Percentiles rank a stretch among this genome's conserved stretches.
phyloP scores from a whole-genome alignment of 768 basidiomycete genomes.

The Russula earlei region DNA sequence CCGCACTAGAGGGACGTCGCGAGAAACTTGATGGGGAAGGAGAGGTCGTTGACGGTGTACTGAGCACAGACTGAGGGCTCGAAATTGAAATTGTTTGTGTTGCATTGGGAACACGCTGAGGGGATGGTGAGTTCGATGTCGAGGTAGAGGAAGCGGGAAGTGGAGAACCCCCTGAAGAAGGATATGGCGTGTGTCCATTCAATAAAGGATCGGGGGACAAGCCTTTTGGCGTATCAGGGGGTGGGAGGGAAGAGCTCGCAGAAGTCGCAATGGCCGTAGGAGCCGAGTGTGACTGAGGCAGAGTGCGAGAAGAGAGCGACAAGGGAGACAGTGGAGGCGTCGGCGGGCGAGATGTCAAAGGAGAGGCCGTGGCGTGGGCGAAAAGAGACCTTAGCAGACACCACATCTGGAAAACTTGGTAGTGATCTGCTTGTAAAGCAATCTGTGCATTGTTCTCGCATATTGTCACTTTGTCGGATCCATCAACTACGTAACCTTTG shows the following conservation, averaged over 20 bases:
- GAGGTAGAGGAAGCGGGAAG: not conserved
- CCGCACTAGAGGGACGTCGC: constrained; percentile 15
- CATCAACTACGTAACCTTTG: constrained; percentile 47
- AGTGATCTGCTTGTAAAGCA: constrained; percentile 49
- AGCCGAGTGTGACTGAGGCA: constrained; percentile 34
- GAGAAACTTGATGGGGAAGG: constrained; percentile 14
- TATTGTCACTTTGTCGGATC: constrained; percentile 34
- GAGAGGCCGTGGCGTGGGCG: constrained; percentile 32
- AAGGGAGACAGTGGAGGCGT: constrained; percentile 22
- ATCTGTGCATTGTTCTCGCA: constrained; percentile 54
- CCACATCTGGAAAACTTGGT: constrained; percentile 58
- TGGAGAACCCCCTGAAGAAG: constrained; percentile 8
- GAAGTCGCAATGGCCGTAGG: constrained; percentile 32
- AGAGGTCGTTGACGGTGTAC: constrained; percentile 12
- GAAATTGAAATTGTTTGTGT: not conserved
- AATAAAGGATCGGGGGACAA: constrained; percentile 25
- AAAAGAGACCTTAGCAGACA: constrained; percentile 48
- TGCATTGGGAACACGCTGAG: constrained; percentile 9
- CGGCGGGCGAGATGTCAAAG: constrained; percentile 23
- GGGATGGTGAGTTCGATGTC: constrained; percentile 17
- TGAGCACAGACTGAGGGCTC: constrained; percentile 12
- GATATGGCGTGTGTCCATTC: constrained; percentile 1
- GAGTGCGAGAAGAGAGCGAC: constrained; percentile 18
- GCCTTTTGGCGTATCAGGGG: constrained; percentile 15
- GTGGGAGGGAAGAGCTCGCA: constrained; percentile 19